Evolutionary conservation across 495 filamentous ascomycete genomes (phyloP), one percentile per base, ranked within the genome.

Genomic region (Hyaloscypha hepaticicola): DNA sequence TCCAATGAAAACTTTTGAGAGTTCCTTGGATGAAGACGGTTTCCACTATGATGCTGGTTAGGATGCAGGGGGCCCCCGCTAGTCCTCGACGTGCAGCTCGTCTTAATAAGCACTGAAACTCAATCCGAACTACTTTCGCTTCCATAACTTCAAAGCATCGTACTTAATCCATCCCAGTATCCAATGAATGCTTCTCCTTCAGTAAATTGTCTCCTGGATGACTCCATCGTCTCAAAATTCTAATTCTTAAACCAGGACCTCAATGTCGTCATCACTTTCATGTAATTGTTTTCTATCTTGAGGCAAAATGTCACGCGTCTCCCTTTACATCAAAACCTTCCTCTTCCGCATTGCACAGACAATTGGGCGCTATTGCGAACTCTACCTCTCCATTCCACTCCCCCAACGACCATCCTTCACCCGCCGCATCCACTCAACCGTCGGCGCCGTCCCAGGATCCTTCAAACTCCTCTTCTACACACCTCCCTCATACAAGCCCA

Each of bases 391-490:
- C 1, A 31, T 27, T 5, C 61, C 61, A 19, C 34, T 63, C 3
- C 61, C 61, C 5, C 50, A 34, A 19, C 22, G 21, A 3, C 2
- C 11, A 14, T 55, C 50, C 25, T 63, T 55, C 25, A 63, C 21
- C 7, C 28, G 50, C 1, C 28, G 33, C 2, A 55, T 56, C n/a
- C 50, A 14, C 5, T 49, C 62, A 2, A 64, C 62, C 1, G 53
- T 58, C 28, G 33, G 34, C 5, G 12, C 7, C 5, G 26, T 55
- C 16, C 63, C 57, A 21, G 63, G 63, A 2, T 41, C 45, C 6
- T 53, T 60, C 45, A 25, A 59, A 8, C 55, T 60, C 26, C 55
- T 60, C 28, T 65, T 65, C 29, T 65, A 65, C 25, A 58, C 55
- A 5, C 45, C 63, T 34, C 3, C 28, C 3, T 65, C 63, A 12